Percentiles rank a stretch among this genome's conserved stretches.
These are phyloP conservation scores for Blastocystis sp. DNA, from an alignment of 352 stramenopile species.

Conservation along the genomic window DNA sequence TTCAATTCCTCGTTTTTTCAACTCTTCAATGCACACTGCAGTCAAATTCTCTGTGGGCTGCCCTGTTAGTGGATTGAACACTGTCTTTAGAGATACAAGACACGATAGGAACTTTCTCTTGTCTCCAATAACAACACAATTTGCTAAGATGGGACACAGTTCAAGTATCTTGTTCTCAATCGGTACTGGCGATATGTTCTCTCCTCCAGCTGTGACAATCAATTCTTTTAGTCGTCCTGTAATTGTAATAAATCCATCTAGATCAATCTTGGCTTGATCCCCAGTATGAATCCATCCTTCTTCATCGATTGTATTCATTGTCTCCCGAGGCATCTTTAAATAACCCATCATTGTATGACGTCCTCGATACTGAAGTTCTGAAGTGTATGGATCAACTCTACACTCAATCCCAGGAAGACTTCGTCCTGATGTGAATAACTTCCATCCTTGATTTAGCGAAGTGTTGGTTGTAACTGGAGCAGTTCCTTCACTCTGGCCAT, in stretches of 20 bases:
- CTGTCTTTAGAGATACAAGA: constrained; percentile 80
- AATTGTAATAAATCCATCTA: constrained; percentile 82
- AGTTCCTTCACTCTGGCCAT: constrained; percentile 81
- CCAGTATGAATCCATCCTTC: constrained; percentile 86
- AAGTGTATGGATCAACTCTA: not conserved
- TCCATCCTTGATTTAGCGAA: constrained; percentile 65
- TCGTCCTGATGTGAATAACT: constrained; percentile 57
- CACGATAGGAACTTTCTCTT: constrained; percentile 80
- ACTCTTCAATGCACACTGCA: constrained; percentile 70
- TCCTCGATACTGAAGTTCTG: constrained; percentile 21
- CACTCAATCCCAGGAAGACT: not conserved
- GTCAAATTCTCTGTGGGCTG: constrained; percentile 64
- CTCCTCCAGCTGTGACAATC: constrained; percentile 84
- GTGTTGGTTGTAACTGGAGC: constrained; percentile 71
- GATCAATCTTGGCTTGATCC: constrained; percentile 77
- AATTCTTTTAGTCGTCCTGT: constrained; percentile 93
- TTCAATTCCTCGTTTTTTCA: constrained; percentile 73
- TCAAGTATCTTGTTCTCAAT: constrained; percentile 84
- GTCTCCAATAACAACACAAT: constrained; percentile 84
- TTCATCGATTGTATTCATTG: constrained; percentile 77
- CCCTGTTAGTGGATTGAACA: constrained; percentile 68
- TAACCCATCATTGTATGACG: constrained; percentile 64
- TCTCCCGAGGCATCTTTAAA: constrained; percentile 68
- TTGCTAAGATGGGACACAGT: constrained; percentile 76
- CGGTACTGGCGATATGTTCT: constrained; percentile 84